Conservation (phyloP, 2,329 filamentous ascomycete species). For the Aquanectria penicillioides region DNA sequence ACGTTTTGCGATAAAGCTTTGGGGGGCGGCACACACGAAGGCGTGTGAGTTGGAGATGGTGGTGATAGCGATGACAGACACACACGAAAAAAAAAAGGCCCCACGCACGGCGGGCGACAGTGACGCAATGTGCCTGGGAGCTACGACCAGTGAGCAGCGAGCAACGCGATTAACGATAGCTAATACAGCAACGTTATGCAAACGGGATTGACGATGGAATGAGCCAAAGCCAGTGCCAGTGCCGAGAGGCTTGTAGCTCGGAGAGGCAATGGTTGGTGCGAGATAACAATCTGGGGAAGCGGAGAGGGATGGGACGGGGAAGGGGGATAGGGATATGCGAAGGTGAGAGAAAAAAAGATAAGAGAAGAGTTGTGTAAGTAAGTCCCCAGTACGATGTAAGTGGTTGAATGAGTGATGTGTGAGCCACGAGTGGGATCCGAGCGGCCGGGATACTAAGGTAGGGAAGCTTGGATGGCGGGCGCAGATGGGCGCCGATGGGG, state of each 20-base stretch:
- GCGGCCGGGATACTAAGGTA: slow-evolving; percentile 41
- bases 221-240: no score
- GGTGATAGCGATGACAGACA: slow-evolving; percentile 27
- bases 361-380: slow-evolving; percentile 33
- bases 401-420: slow-evolving; percentile 32
- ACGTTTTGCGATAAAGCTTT: slow-evolving; percentile 11
- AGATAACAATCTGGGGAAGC: slow-evolving; percentile 46
- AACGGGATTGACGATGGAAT: slow-evolving; percentile 30
- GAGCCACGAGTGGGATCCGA: slow-evolving; percentile 42
- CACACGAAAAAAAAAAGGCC: slow-evolving; percentile 31
- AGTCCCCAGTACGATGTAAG: slow-evolving; percentile 38
- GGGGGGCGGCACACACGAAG: slow-evolving; percentile 7
- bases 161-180: slow-evolving; percentile 36
- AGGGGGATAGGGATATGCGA: slow-evolving; percentile 12
- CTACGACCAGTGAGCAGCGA: slow-evolving; percentile 41
- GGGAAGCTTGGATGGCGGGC: slow-evolving; percentile 40
- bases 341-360: slow-evolving; percentile 26
- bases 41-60: slow-evolving; percentile 14
- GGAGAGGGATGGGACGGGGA: slow-evolving; percentile 27
- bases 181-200: slow-evolving; percentile 45
- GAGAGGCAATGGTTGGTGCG: slow-evolving; percentile 38
- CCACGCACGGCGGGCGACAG: slow-evolving; percentile 37
- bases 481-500: slow-evolving; percentile 44
- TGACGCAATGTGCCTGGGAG: slow-evolving; percentile 43
- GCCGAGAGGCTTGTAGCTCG: slow-evolving; percentile 26